Evolutionary conservation across 2,329 filamentous ascomycete genomes (phyloP).

Genomic region (Calonectria montana): DNA sequence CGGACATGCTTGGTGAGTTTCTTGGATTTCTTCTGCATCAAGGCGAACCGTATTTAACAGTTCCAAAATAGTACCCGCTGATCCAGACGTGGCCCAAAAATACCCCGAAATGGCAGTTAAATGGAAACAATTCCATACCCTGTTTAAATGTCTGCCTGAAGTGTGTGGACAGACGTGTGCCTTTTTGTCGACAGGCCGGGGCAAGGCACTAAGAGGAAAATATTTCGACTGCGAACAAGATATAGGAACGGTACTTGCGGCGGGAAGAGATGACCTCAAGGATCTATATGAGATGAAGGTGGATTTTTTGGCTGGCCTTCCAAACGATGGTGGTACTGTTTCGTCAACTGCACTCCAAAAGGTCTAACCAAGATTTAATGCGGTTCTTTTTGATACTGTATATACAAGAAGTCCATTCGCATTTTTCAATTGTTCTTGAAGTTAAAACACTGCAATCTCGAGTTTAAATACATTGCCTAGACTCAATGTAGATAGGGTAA

Average conservation of each 20-base stretch:
- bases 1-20: neutral
- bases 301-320: neutral
- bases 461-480: too few relatives aligned
- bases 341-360: neutral
- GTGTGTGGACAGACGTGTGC: neutral
- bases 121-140: neutral
- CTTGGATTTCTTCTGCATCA: neutral
- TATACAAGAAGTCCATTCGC: too few relatives aligned
- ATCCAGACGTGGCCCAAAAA: neutral
- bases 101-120: neutral
- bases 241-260: neutral
- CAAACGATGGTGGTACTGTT: neutral
- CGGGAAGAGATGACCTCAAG: neutral
- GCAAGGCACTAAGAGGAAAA: neutral
- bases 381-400: too few relatives aligned
- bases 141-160: neutral
- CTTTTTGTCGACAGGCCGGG: neutral
- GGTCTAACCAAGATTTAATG: neutral
- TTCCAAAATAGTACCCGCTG: neutral
- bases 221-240: neutral
- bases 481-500: too few relatives aligned
- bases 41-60: neutral
- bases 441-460: too few relatives aligned
- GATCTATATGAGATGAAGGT: neutral
- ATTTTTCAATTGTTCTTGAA: too few relatives aligned